A percentile compares a stretch with the other conserved stretches of the same genome.
phyloP scores from a whole-genome alignment of 1,139 yeast genomes.

The Suhomyces wounanorum region DNA sequence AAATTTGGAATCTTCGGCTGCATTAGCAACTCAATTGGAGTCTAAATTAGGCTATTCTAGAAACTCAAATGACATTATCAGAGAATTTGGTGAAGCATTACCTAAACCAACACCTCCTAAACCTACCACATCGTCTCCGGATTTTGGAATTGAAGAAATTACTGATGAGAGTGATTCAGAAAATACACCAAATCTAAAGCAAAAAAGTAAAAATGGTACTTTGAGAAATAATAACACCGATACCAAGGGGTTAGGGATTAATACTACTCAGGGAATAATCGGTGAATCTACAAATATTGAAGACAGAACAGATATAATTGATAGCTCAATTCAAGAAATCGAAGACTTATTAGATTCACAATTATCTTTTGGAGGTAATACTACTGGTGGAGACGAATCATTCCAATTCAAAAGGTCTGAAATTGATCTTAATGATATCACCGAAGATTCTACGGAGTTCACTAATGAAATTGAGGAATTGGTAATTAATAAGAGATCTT shows the following conservation, averaged over 20 bases:
- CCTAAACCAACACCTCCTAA: conserved; percentile 14
- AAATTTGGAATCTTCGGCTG: conserved; percentile 31
- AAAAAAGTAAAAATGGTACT: not conserved
- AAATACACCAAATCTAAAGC: conserved; percentile 5
- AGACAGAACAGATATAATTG: conserved; percentile 20
- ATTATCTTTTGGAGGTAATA: conserved; percentile 16
- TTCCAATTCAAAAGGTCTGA: conserved; percentile 15
- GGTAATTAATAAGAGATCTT: not conserved
- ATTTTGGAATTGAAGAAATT: conserved; percentile 45
- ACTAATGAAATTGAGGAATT: conserved; percentile 4
- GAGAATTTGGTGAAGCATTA: conserved; percentile 16
- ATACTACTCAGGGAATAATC: conserved; percentile 13
- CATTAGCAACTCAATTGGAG: conserved; percentile 28
- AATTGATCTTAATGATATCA: conserved; percentile 6
- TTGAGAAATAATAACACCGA: not conserved
- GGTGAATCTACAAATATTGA: conserved; percentile 24
- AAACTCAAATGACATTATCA: conserved; percentile 9
- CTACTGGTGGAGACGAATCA: conserved; percentile 4
- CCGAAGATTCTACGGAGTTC: conserved; percentile 5
- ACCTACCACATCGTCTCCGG: conserved; percentile 23
- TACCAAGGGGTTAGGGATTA: conserved; percentile 15
- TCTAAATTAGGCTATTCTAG: conserved; percentile 19
- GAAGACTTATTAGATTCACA: conserved; percentile 45
- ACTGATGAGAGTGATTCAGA: conserved; percentile 33
- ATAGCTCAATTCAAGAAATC: conserved; percentile 45